Evolutionary conservation across 75 land plant species (phyloP), one percentile per base, ranked within the genome.

Genomic region (Chamaecyparis obtusa): DNA sequence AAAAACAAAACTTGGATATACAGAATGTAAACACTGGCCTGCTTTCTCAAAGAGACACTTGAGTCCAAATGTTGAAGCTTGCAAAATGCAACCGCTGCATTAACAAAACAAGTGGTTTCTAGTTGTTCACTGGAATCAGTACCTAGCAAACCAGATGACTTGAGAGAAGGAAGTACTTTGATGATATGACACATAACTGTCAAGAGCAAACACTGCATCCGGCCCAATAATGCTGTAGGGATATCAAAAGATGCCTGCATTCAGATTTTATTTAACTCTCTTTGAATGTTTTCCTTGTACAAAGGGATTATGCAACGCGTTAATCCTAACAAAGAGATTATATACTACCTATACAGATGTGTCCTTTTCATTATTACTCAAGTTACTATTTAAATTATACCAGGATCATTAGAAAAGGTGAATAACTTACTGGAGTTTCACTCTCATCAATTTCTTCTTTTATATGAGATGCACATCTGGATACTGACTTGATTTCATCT

Each of bases 71-170:
- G 97, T 87, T 98, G 99, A 27, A 98, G 93, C 84, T 95, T 95
- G 92, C 96, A 98, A 89, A 98, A 98, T 41, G 95, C 88, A 86
- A 95, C 91, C 16, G 93, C 94, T 67, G 96, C 91, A 92, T 98
- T 95, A 43, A 97, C 92, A 87, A 97, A 93, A 87, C 91, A 95
- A 84, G 86, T 84, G 79, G 84, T 87, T 64, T 90, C 92, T 36
- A 88, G 55, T 57, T 91, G 95, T 79, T 92, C 95, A 55, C 84
- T 55, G 64, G 88, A 87, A 87, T 88, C 90, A 41, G 83, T 51
- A 81, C 83, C 83, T 89, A 82, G 85, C 24, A 85, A 64, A 33
- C 88, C 88, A 75, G 92, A 88, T 44, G 87, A 83, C 87, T 91
- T 97, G 67, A 90, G 88, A 32, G 46, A 51, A 32, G 94, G 86